Evolutionary conservation across 2,329 filamentous ascomycete genomes (phyloP), one percentile per base, ranked within the genome.

Genomic region (Colletotrichum eleusines): DNA sequence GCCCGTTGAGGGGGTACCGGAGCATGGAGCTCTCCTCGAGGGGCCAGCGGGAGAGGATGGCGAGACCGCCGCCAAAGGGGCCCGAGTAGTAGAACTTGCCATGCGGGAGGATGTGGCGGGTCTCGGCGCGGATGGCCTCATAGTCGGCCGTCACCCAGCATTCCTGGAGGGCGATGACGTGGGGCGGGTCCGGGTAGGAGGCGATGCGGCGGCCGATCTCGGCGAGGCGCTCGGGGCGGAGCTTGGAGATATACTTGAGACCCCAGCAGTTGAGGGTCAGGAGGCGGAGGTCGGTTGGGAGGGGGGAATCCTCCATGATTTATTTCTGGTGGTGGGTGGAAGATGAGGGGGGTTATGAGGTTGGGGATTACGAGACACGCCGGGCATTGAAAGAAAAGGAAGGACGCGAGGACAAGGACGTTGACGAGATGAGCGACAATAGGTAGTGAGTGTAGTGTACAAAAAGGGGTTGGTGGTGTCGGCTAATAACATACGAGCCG

Each of bases 221-320:
- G 38, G 87, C 82, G 61, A 98, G 88, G 53, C 96, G 93, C 76
- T 92, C 91, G 74, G 88, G 84, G 74, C 95, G 93, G 75, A 93
- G 88, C 74, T 91, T 91, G 62, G 95, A 91, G 77, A 98, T 87
- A 83, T 90, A 94, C 77, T 97, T 95, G 72, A 98, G 90, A 62
- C 96, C 96, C 95, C 96, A 98, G 89, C 94, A 98, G 82, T 99
- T 99, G 80, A 97, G 89, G 5, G 94, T 96, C 74, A 98, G 84
- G 75, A 98, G 86, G 77, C 92, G 91, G 78, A 98, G 88, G 69
- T 91, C 87, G 40, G 83, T 83, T 23, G 87, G 89, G 74, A 77
- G 79, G 74, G 77, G 79, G 74, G 77, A 79, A 8, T 76, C 73
- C 65, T 77, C 75, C 73, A 78, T 79, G 51, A 73, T 59, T 42